These are phyloP conservation scores for Alopecurus myosuroides DNA, from an alignment of 176 grass and related monocot species.

Conservation along the genomic window DNA sequence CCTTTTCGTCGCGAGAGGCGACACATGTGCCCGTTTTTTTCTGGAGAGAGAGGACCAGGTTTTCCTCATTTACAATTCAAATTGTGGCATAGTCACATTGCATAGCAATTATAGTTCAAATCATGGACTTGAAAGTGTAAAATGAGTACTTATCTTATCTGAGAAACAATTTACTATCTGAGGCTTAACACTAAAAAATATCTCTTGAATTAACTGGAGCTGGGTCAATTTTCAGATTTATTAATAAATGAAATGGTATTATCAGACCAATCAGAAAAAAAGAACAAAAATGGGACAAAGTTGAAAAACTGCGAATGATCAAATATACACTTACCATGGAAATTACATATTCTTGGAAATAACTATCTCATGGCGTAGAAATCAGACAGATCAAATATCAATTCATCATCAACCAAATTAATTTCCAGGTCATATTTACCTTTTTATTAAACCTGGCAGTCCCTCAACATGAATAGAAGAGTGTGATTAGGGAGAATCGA, in stretches of 20 bases:
- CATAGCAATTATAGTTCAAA: not conserved
- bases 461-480: slow-evolving; percentile 42
- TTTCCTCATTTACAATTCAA: too few species aligned
- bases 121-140: not conserved
- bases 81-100: too few species aligned
- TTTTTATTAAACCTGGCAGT: slow-evolving; percentile 56
- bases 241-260: not conserved
- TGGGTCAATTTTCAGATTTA: too few species aligned
- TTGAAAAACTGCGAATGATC: not conserved
- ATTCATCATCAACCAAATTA: slow-evolving; percentile 32
- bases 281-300: not conserved
- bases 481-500: not conserved
- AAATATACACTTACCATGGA: not conserved
- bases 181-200: not conserved
- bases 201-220: not conserved
- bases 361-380: not conserved
- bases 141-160: not conserved
- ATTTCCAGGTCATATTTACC: slow-evolving; percentile 47
- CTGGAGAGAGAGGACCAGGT: too few species aligned
- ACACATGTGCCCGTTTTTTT: too few species aligned
- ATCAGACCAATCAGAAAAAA: not conserved
- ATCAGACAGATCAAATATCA: not conserved
- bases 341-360: not conserved
- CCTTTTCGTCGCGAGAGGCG: too few species aligned
- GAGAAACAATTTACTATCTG: not conserved